Evolutionary conservation across 371 early-diverging fungal species (phyloP).

Genomic region (Vairimorpha necatrix): DNA sequence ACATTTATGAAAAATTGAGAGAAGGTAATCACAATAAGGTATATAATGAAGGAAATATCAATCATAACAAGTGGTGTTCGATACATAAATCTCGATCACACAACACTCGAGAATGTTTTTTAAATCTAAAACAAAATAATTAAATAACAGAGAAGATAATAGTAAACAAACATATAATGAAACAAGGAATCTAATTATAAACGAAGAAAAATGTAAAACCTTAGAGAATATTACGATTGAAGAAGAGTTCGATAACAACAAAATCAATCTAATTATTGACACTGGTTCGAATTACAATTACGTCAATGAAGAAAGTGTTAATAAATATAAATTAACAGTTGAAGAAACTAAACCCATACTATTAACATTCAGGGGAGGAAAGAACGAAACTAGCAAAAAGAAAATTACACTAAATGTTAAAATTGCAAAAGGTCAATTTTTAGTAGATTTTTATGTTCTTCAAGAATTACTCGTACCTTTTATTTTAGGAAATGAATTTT

Average conservation of each 20-base stretch:
- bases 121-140: too few relatives aligned
- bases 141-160: too few relatives aligned
- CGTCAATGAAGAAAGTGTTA: background rate
- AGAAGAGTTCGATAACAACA: background rate
- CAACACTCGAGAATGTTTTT: too few relatives aligned
- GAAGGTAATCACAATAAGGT: too few relatives aligned
- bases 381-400: background rate
- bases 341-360: background rate
- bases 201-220: background rate
- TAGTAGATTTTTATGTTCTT: background rate
- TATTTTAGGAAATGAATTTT: constrained; percentile 6
- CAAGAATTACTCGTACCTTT: background rate
- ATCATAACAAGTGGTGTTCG: too few relatives aligned
- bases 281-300: background rate
- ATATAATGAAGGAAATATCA: too few relatives aligned
- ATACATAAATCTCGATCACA: too few relatives aligned
- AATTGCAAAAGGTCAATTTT: background rate
- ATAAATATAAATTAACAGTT: background rate
- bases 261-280: background rate
- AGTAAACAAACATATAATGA: too few relatives aligned
- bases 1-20: too few relatives aligned
- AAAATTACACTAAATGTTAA: background rate
- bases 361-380: background rate
- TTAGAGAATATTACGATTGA: background rate
- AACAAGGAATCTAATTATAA: background rate